Conservation (phyloP, 2,329 filamentous ascomycete species). For the Aureobasidium sp. region DNA sequence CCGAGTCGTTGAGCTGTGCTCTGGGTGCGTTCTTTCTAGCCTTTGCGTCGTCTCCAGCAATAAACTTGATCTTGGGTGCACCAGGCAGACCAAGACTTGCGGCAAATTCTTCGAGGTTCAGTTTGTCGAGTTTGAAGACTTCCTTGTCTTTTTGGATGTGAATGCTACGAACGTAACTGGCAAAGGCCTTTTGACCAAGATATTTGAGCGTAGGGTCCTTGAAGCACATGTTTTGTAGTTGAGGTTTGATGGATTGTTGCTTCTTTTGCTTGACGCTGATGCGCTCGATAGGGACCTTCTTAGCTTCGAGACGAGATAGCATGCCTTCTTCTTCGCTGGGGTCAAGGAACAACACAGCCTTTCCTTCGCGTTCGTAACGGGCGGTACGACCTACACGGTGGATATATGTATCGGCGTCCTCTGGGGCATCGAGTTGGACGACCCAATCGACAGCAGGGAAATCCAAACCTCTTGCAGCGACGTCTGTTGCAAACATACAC, state of each 20-base stretch:
- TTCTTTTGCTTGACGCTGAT: conserved; percentile 87
- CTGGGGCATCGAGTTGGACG: conserved; percentile 88
- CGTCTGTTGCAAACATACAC: conserved; percentile 91
- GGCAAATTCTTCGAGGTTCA: conserved; percentile 81
- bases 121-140: conserved; percentile 75
- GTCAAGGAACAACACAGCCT: conserved; percentile 83
- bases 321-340: conserved; percentile 91
- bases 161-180: conserved; percentile 78
- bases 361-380: conserved; percentile 80
- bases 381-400: conserved; percentile 94
- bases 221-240: conserved; percentile 92
- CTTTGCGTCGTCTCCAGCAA: conserved; percentile 83
- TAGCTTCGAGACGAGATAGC: conserved; percentile 72
- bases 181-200: conserved; percentile 89
- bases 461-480: conserved; percentile 87
- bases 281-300: conserved; percentile 79
- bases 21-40: conserved; percentile 78
- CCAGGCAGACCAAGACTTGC: conserved; percentile 81
- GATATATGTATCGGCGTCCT: conserved; percentile 96
- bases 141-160: conserved; percentile 88
- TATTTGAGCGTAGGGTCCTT: conserved; percentile 92
- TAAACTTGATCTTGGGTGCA: conserved; percentile 84
- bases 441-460: conserved; percentile 98
- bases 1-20: conserved; percentile 48
- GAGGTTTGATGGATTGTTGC: conserved; percentile 73